phyloP scores from a whole-genome alignment of 2,329 filamentous ascomycete genomes.

The Colletotrichum tofieldiae region DNA sequence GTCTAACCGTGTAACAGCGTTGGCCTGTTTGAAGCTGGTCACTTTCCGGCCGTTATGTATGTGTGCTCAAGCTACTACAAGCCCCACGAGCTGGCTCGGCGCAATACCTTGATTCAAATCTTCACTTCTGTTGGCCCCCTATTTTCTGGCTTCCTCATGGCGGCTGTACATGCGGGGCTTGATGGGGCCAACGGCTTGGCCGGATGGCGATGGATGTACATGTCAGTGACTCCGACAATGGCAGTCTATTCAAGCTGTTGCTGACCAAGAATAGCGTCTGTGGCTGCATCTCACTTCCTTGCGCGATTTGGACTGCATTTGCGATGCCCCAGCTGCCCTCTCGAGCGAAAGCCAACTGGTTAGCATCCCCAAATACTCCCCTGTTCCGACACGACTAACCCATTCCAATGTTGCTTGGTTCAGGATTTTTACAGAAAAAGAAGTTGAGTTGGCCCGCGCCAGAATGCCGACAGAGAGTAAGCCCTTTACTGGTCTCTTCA shows the following conservation, averaged over 20 bases:
- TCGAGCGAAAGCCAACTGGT: conserved; percentile 48
- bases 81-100: conserved; percentile 50
- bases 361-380: background rate
- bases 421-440: conserved; percentile 47
- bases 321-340: conserved; percentile 49
- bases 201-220: conserved; percentile 50
- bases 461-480: conserved; percentile 48
- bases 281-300: conserved; percentile 48
- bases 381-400: background rate
- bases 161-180: conserved; percentile 45
- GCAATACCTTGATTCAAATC: conserved; percentile 50
- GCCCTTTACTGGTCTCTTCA: conserved; percentile 47
- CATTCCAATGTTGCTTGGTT: background rate
- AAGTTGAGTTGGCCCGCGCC: conserved; percentile 45
- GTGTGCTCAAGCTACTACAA: conserved; percentile 51
- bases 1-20: conserved; percentile 42
- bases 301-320: conserved; percentile 47
- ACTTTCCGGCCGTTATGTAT: conserved; percentile 51
- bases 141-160: conserved; percentile 50
- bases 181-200: conserved; percentile 45
- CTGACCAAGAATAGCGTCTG: conserved; percentile 32
- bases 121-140: conserved; percentile 48
- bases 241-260: too few species aligned
- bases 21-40: conserved; percentile 50
- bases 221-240: background rate